A percentile compares a stretch with the other conserved stretches of the same genome.
phyloP scores from a whole-genome alignment of 108 stramenopile genomes.

The Cyclotella baltica region DNA sequence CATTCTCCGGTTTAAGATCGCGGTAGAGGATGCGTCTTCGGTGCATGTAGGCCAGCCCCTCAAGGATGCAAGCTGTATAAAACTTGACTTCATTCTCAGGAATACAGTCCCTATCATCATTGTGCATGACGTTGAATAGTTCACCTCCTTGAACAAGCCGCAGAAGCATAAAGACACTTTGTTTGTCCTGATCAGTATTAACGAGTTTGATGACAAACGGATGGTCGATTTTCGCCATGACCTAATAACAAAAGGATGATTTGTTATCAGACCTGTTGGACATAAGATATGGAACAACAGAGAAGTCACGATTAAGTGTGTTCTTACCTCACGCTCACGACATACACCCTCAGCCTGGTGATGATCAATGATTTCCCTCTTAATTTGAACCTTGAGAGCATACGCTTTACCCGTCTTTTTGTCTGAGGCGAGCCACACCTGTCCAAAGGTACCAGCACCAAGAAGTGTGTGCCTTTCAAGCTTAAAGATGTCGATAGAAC shows the following conservation, averaged over 20 bases:
- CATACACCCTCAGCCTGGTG: constrained; percentile 12
- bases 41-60: constrained; percentile 76
- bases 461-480: constrained; percentile 19
- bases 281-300: too few species aligned
- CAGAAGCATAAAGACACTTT: constrained; percentile 75
- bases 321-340: too few species aligned
- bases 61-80: constrained; percentile 60
- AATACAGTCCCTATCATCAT: constrained; percentile 38
- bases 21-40: constrained; percentile 70
- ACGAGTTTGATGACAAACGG: constrained; percentile 71
- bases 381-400: constrained; percentile 28
- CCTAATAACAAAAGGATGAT: too few species aligned
- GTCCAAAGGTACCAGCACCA: constrained; percentile 30
- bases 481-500: constrained; percentile 14
- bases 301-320: too few species aligned
- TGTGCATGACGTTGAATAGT: constrained; percentile 29
- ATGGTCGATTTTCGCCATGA: constrained; percentile 60
- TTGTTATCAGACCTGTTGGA: too few species aligned
- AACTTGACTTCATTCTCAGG: constrained; percentile 44
- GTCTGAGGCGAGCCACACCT: constrained; percentile 27
- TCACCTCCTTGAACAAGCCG: constrained; percentile 77
- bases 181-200: constrained; percentile 63
- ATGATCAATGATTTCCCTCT: constrained; percentile 19
- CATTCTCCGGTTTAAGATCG: constrained; percentile 84
- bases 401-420: constrained; percentile 14